phyloP scores from a whole-genome alignment of 345 rosid species.

The Schrenkiella parvula region DNA sequence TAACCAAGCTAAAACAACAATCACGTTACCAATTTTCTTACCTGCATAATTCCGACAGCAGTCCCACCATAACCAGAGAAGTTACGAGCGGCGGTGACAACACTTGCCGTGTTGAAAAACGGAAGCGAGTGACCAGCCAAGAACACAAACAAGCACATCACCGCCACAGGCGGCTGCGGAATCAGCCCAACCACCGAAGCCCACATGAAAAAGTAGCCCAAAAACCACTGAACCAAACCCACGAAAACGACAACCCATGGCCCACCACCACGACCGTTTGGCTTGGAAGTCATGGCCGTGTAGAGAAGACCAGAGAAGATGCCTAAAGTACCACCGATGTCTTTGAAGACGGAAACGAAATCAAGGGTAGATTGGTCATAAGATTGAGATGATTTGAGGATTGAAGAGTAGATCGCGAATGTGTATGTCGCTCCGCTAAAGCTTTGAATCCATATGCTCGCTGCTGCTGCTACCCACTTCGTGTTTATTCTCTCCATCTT shows the following conservation, averaged over 20 bases:
- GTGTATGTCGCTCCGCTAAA: constrained; percentile 73
- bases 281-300: constrained; percentile 42
- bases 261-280: constrained; percentile 29
- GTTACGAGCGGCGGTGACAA: constrained; percentile 71
- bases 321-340: constrained; percentile 86
- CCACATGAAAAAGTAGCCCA: constrained; percentile 82
- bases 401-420: constrained; percentile 72
- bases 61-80: constrained; percentile 70
- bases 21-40: neutral
- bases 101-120: constrained; percentile 67
- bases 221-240: constrained; percentile 66
- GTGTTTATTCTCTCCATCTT: constrained; percentile 34
- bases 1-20: too few relatives aligned
- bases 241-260: constrained; percentile 72
- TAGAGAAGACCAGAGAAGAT: constrained; percentile 75
- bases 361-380: constrained; percentile 94
- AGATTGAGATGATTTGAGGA: constrained; percentile 72
- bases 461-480: constrained; percentile 78
- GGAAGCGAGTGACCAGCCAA: constrained; percentile 74
- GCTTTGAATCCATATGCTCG: constrained; percentile 92
- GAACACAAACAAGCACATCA: constrained; percentile 71
- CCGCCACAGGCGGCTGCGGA: constrained; percentile 55
- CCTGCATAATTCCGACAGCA: constrained; percentile 89
- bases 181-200: constrained; percentile 73
- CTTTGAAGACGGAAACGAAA: constrained; percentile 87